Conservation (phyloP, 805 yeast species). For the Pichia heedii region DNA sequence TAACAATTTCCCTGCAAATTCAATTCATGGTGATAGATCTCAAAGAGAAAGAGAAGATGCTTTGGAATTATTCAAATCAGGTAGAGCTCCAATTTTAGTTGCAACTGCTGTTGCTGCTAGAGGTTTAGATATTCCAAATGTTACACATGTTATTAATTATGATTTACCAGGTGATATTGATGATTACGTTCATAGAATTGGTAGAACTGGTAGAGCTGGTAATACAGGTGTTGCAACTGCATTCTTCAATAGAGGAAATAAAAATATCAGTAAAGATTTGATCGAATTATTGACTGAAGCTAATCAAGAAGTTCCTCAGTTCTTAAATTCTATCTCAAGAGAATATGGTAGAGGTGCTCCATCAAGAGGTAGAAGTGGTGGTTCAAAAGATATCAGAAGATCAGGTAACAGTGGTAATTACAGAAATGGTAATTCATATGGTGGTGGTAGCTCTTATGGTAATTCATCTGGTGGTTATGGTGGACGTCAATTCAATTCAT, state of each 20-base stretch:
- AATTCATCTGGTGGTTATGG: slow-evolving; percentile 11
- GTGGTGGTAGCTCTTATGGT: slow-evolving; percentile 30
- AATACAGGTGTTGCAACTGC: slow-evolving; percentile 98
- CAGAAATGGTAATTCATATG: slow-evolving; percentile 11
- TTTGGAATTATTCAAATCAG: slow-evolving; percentile 84
- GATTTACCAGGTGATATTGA: slow-evolving; percentile 96
- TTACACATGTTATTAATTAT: slow-evolving; percentile 93
- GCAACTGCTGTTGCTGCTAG: slow-evolving; percentile 99
- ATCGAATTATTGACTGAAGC: slow-evolving; percentile 86
- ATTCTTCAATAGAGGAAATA: slow-evolving; percentile 93
- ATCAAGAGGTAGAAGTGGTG: slow-evolving; percentile 31
- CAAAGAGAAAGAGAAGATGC: slow-evolving; percentile 98
- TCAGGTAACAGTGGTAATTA: slow-evolving; percentile 14
- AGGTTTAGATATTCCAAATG: slow-evolving; percentile 99
- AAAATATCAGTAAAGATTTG: slow-evolving; percentile 79
- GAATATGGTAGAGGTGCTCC: slow-evolving; percentile 54
- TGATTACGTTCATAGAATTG: slow-evolving; percentile 98
- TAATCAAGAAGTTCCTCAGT: slow-evolving; percentile 93
- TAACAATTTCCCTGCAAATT: slow-evolving; percentile 92
- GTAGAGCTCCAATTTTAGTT: slow-evolving; percentile 87
- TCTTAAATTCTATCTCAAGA: slow-evolving; percentile 71
- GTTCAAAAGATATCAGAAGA: slow-evolving; percentile 16
- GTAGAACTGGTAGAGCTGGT: slow-evolving; percentile 99
- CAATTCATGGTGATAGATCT: slow-evolving; percentile 98
- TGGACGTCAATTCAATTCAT: not conserved